Evolutionary conservation across 805 yeast genomes (phyloP).

Genomic region (Barnettozyma wickerhamii): DNA sequence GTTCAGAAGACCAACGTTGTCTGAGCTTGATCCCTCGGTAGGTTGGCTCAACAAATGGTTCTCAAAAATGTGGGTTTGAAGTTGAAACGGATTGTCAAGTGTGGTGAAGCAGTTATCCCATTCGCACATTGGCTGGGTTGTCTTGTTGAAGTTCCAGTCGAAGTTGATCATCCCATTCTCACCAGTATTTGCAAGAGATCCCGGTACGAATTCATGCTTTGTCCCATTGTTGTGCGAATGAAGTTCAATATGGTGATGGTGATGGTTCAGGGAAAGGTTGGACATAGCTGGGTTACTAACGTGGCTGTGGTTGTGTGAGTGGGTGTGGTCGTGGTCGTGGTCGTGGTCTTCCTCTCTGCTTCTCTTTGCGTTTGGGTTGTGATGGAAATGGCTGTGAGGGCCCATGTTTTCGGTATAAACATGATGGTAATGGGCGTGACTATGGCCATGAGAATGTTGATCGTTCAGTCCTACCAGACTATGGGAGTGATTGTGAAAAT

Average conservation of each 20-base stretch:
- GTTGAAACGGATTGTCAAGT: conserved; percentile 34
- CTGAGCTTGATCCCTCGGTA: no score
- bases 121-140: conserved; percentile 48
- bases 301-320: conserved; percentile 17
- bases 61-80: conserved; percentile 50
- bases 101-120: conserved; percentile 62
- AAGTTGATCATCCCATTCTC: conserved; percentile 16
- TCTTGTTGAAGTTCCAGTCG: conserved; percentile 29
- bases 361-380: conserved; percentile 12
- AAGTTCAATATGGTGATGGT: conserved; percentile 34
- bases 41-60: conserved; percentile 39
- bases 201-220: neutral
- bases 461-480: no score
- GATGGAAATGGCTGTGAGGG: conserved; percentile 9
- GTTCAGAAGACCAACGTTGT: conserved; percentile 10
- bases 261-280: conserved; percentile 29
- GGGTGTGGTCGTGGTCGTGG: conserved; percentile 23
- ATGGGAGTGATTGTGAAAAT: neutral
- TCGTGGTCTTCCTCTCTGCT: conserved; percentile 17
- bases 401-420: no score
- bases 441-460: neutral
- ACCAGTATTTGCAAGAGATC: neutral
- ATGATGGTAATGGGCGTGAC: neutral
- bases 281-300: conserved; percentile 22
- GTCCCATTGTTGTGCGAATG: conserved; percentile 27